A percentile compares a stretch with the other conserved stretches of the same genome.
These are phyloP conservation scores for Luzula sylvatica DNA, from an alignment of 176 grass and related monocot genomes.

Conservation along the genomic window DNA sequence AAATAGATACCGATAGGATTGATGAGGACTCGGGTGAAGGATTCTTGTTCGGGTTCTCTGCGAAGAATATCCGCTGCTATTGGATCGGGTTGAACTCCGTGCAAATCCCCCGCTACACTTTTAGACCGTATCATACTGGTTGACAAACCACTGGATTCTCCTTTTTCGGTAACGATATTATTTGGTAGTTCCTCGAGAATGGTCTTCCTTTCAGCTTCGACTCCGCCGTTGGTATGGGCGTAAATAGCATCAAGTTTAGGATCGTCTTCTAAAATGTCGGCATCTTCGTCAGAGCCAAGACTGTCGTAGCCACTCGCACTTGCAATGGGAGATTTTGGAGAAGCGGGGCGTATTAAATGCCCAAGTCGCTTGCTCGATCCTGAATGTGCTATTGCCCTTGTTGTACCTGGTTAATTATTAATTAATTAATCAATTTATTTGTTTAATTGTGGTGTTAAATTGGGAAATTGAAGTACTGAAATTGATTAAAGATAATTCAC, in stretches of 20 bases:
- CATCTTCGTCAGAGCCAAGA: constrained; percentile 41
- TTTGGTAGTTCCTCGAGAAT: too few relatives aligned
- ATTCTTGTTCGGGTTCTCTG: constrained; percentile 90
- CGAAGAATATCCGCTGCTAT: constrained; percentile 96
- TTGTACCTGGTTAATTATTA: constrained; percentile 37
- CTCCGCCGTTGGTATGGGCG: constrained; percentile 6
- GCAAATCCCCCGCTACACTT: constrained; percentile 87
- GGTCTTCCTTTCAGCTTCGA: too few relatives aligned
- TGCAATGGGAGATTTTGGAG: constrained; percentile 62
- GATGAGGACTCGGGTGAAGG: constrained; percentile 73
- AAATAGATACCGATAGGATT: constrained; percentile 53
- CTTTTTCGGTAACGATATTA: constrained; percentile 32
- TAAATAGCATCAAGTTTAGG: constrained; percentile 52
- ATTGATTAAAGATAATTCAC: too few relatives aligned
- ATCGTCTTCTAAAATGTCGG: constrained; percentile 31
- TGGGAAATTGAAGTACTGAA: too few relatives aligned
- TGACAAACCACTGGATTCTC: constrained; percentile 38
- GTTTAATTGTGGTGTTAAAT: background rate
- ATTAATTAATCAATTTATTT: background rate
- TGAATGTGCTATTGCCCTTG: constrained; percentile 27
- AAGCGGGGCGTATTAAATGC: constrained; percentile 45
- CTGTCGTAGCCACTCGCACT: constrained; percentile 49
- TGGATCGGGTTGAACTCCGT: constrained; percentile 78
- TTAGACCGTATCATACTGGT: constrained; percentile 63
- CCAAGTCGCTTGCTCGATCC: constrained; percentile 44